phyloP scores from a whole-genome alignment of 495 filamentous ascomycete species.

The Cryomyces minteri region DNA sequence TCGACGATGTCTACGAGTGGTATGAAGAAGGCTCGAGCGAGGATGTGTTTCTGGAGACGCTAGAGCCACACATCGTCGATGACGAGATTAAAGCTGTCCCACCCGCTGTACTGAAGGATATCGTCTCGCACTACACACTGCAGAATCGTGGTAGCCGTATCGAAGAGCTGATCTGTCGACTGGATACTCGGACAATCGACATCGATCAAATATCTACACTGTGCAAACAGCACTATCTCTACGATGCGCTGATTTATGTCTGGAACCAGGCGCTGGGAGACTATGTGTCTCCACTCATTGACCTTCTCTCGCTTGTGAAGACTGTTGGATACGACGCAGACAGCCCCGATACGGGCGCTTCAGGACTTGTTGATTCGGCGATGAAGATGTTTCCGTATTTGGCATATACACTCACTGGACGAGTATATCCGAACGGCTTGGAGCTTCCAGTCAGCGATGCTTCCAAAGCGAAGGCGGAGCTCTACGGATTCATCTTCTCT shows the following conservation, averaged over 20 bases:
- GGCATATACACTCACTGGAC: constrained; percentile 78
- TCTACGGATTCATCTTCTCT: constrained; percentile 89
- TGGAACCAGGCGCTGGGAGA: constrained; percentile 85
- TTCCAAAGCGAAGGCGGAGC: constrained; percentile 55
- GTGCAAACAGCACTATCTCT: constrained; percentile 78
- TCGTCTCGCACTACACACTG: constrained; percentile 61
- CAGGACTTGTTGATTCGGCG: constrained; percentile 37
- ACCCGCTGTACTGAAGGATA: constrained; percentile 65
- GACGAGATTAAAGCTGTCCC: constrained; percentile 58
- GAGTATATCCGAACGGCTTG: constrained; percentile 86
- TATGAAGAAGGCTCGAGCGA: constrained; percentile 62
- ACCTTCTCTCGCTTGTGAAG: constrained; percentile 57
- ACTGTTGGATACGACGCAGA: constrained; percentile 34
- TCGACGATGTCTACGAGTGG: constrained; percentile 76
- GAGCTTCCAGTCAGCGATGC: constrained; percentile 47
- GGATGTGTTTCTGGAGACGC: constrained; percentile 64
- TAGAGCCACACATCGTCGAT: constrained; percentile 74
- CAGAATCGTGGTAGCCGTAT: constrained; percentile 52
- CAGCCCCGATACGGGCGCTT: constrained; percentile 24
- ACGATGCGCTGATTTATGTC: constrained; percentile 91
- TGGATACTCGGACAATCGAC: constrained; percentile 81
- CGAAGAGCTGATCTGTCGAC: constrained; percentile 89
- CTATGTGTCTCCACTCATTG: constrained; percentile 77
- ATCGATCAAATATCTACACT: constrained; percentile 82
- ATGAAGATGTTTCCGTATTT: constrained; percentile 91